Percentiles rank a stretch among this genome's conserved stretches.
phyloP scores from a whole-genome alignment of 345 rosid genomes.

The Eucalyptus marginata region DNA sequence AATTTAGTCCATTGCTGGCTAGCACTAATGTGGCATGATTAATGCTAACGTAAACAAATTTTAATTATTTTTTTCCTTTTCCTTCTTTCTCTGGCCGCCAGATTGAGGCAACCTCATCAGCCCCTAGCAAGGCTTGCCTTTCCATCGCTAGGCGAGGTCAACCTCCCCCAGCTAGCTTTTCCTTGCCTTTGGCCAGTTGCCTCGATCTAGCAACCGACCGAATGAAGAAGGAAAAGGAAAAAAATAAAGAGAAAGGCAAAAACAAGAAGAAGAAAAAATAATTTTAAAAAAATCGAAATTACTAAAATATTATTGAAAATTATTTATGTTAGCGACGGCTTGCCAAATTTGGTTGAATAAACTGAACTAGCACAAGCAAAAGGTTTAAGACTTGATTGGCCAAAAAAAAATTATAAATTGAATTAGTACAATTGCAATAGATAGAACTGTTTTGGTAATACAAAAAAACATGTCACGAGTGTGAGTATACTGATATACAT shows the following conservation, averaged over 20 bases:
- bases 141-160: too few species aligned
- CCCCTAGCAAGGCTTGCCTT: accelerated
- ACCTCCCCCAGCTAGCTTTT: not conserved
- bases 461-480: not conserved
- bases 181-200: not conserved
- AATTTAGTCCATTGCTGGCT: accelerated
- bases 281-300: too few species aligned
- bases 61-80: too few species aligned
- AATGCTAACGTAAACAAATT: accelerated
- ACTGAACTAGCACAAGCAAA: not conserved
- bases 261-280: too few species aligned
- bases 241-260: too few species aligned
- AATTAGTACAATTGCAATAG: not conserved
- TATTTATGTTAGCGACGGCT: accelerated
- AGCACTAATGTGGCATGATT: accelerated
- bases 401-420: too few species aligned
- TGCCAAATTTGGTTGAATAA: too few species aligned
- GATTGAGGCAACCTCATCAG: not conserved
- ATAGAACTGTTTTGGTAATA: not conserved
- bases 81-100: not conserved
- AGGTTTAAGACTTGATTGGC: not conserved
- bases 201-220: accelerated
- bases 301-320: too few species aligned
- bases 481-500: not conserved
- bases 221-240: not conserved